phyloP scores from a whole-genome alignment of 2,329 filamentous ascomycete genomes.

The Penicillium sp. region DNA sequence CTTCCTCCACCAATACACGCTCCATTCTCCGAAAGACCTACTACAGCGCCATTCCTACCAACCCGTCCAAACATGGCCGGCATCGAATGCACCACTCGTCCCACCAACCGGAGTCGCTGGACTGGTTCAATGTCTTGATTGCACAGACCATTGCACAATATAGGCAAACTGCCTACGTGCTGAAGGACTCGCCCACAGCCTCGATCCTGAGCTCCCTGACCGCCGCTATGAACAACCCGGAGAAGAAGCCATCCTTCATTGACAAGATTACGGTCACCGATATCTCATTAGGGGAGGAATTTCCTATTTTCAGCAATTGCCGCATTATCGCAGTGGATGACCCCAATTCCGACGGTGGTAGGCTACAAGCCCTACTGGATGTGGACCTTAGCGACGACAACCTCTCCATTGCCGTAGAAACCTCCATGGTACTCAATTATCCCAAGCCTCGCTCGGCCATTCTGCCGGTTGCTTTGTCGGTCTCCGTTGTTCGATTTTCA shows the following conservation, averaged over 20 bases:
- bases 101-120: conserved; percentile 92
- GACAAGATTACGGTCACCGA: conserved; percentile 94
- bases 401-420: conserved; percentile 91
- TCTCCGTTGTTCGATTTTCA: conserved; percentile 90
- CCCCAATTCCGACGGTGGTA: conserved; percentile 61
- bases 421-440: conserved; percentile 90
- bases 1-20: conserved; percentile 78
- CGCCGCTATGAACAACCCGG: conserved; percentile 80
- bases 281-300: conserved; percentile 91
- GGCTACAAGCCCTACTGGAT: conserved; percentile 92
- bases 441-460: conserved; percentile 86
- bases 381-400: conserved; percentile 90
- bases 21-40: conserved; percentile 91
- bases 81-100: conserved; percentile 58
- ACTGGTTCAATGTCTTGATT: conserved; percentile 98
- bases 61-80: conserved; percentile 43
- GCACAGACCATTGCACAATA: conserved; percentile 97
- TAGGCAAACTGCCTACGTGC: conserved; percentile 83
- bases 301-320: conserved; percentile 98
- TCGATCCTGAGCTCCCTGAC: conserved; percentile 78
- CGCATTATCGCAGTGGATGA: conserved; percentile 80
- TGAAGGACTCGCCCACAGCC: conserved; percentile 60
- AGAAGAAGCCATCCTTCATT: conserved; percentile 85
- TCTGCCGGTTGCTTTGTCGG: conserved; percentile 84
- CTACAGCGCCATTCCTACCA: conserved; percentile 65